Base-by-base conservation (phyloP, 2,329 filamentous ascomycete genomes). In the Pyrenochaeta sp. region DNA sequence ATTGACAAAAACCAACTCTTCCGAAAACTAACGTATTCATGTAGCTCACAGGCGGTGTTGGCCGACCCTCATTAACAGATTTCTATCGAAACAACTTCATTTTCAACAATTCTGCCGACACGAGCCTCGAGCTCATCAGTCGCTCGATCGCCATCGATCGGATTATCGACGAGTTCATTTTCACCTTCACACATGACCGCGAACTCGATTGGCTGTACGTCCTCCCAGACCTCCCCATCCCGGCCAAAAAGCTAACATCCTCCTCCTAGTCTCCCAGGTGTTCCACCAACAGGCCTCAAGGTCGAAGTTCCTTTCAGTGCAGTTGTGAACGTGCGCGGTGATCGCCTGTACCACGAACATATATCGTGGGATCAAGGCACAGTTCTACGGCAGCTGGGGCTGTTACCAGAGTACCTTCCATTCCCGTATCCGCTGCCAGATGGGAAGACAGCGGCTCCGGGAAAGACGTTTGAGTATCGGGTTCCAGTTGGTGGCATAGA, bases 41-140 rank as follows among this genome's bases (percentile, higher is more conserved):
- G 7, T 17, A 53, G 51, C 76, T 83, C 49, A 71, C 76, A 20
- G 87, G 87, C 2, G 87, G 87, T 1, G 78, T 89, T 23, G 87
- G 87, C 0, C 79, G 87, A 3, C 71, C 72, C 4, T 72, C 72
- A 1, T 71, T 90, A 13, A 81, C 84, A 0, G 70, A 74, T 7
- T 91, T 90, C 55, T 90, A 90, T 65, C 75, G 77, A 2, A 60
- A 89, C 48, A 81, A 89, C 58, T 90, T 91, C 70, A 86, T 91
- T 55, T 88, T 85, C 59, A 83, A 77, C 44, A 91, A 90, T 50
- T 81, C 87, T 0, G 75, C 74, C 0, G 87, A 90, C 51, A 83
- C 84, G 0, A 74, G 74, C 6, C 72, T 90, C 3, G 85, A 89
- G 60, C 78, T 90, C 0, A 76, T 89, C 27, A 88, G 84, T 50